phyloP scores from a whole-genome alignment of 2,329 filamentous ascomycete genomes.

The Raffaelea arxii region DNA sequence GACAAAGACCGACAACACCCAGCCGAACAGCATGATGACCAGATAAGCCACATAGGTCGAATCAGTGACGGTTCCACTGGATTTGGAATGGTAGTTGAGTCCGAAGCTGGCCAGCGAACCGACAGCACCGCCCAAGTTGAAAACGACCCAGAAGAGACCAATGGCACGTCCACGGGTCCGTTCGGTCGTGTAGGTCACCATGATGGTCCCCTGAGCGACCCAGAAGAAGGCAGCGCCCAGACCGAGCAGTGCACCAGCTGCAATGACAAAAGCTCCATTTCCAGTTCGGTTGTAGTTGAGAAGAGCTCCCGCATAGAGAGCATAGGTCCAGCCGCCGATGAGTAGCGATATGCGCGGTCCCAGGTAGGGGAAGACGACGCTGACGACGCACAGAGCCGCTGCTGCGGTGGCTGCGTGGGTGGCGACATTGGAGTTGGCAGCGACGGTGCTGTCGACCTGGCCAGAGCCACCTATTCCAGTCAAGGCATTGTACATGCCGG shows the following conservation, averaged over 20 bases:
- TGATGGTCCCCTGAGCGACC: slow-evolving; percentile 37
- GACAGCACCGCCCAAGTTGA: slow-evolving; percentile 33
- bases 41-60: slow-evolving; percentile 40
- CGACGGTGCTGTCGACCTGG: slow-evolving; percentile 32
- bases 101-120: slow-evolving; percentile 34
- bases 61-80: slow-evolving; percentile 35
- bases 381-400: slow-evolving; percentile 32
- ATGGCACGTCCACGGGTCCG: slow-evolving; percentile 32
- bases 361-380: slow-evolving; percentile 31
- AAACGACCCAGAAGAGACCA: slow-evolving; percentile 34
- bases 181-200: slow-evolving; percentile 34
- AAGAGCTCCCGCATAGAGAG: slow-evolving; percentile 32
- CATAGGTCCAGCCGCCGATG: slow-evolving; percentile 35
- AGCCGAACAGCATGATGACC: slow-evolving; percentile 39
- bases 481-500: slow-evolving; percentile 35
- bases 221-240: slow-evolving; percentile 34
- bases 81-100: slow-evolving; percentile 28
- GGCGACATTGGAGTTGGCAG: slow-evolving; percentile 35
- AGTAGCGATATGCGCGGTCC: slow-evolving; percentile 32
- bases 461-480: slow-evolving; percentile 33
- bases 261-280: slow-evolving; percentile 34
- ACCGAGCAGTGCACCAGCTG: slow-evolving; percentile 33
- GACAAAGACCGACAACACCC: slow-evolving; percentile 34
- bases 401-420: slow-evolving; percentile 30
- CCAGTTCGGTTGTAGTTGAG: slow-evolving; percentile 32